Percentiles rank a stretch among this genome's conserved stretches.
Evolutionary conservation across 129 eudicot genomes (phyloP).

Genomic region (Artemisia argyi): DNA sequence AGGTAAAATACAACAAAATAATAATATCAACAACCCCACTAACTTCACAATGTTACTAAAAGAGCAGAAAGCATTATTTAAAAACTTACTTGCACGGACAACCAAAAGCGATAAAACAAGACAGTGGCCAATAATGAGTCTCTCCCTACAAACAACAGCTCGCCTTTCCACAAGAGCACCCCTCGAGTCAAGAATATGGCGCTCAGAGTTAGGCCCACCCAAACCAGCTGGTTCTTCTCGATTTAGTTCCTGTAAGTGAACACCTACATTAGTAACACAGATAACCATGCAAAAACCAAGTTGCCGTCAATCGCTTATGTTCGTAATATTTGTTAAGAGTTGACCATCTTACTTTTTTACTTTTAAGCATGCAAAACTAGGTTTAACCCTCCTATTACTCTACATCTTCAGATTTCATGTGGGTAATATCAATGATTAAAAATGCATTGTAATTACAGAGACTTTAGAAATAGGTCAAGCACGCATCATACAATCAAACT

Average conservation of each 20-base stretch:
- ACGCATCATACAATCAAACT: not conserved
- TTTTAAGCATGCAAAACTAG: not conserved
- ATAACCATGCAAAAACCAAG: slow-evolving; percentile 5
- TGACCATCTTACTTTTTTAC: not conserved
- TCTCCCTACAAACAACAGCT: slow-evolving; percentile 92
- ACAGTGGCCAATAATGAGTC: slow-evolving; percentile 93
- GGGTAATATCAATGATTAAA: too few relatives aligned
- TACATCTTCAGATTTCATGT: too few relatives aligned
- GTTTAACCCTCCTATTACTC: not conserved
- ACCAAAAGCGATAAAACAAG: slow-evolving; percentile 84
- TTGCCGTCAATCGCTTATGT: not conserved
- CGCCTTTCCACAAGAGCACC: slow-evolving; percentile 91
- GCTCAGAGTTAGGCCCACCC: slow-evolving; percentile 89
- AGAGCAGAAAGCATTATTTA: not conserved
- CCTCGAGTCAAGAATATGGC: slow-evolving; percentile 78
- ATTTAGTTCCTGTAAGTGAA: slow-evolving; percentile 65
- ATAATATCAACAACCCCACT: not conserved
- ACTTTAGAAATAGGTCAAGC: too few relatives aligned
- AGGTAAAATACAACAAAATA: slow-evolving; percentile 10
- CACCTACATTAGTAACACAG: slow-evolving; percentile 11
- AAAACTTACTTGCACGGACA: slow-evolving; percentile 82
- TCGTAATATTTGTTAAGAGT: not conserved
- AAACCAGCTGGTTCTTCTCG: slow-evolving; percentile 92
- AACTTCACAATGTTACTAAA: slow-evolving; percentile 9
- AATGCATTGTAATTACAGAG: too few relatives aligned